phyloP scores from a whole-genome alignment of 2,329 filamentous ascomycete species.

The Phaeosphaeriaceae sp. region DNA sequence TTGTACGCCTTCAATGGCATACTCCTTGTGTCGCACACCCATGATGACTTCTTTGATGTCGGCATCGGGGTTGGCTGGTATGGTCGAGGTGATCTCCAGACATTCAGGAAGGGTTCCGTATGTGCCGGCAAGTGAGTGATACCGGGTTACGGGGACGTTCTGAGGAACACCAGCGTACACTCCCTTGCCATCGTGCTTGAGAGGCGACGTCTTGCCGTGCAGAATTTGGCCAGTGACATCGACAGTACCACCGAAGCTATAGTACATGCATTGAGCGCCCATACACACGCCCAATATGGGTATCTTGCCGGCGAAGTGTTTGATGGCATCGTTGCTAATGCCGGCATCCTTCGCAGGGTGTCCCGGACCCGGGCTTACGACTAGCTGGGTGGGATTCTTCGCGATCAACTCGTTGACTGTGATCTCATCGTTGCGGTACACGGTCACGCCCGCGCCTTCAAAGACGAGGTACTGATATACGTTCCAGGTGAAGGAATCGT shows the following conservation, averaged over 20 bases:
- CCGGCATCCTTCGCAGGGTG: constrained; percentile 92
- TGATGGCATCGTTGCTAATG: constrained; percentile 89
- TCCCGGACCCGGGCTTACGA: constrained; percentile 93
- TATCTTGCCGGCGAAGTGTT: constrained; percentile 91
- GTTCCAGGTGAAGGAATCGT: constrained; percentile 99
- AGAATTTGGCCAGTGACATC: constrained; percentile 94
- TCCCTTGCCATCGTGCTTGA: constrained; percentile 90
- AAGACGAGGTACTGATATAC: constrained; percentile 97
- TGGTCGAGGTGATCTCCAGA: constrained; percentile 91
- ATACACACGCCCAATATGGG: constrained; percentile 98
- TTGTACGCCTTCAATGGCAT: constrained; percentile 92
- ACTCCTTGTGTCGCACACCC: constrained; percentile 93
- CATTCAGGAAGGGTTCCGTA: constrained; percentile 84
- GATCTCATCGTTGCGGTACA: constrained; percentile 92
- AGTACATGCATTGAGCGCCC: constrained; percentile 97
- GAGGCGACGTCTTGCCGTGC: constrained; percentile 93
- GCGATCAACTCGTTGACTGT: constrained; percentile 82
- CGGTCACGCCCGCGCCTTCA: constrained; percentile 90
- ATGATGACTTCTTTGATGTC: constrained; percentile 88
- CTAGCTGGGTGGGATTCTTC: constrained; percentile 88
- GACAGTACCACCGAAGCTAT: constrained; percentile 89
- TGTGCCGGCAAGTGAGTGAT: constrained; percentile 94
- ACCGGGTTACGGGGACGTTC: constrained; percentile 86
- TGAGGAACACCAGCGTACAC: constrained; percentile 84
- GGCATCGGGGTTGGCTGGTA: constrained; percentile 71